Conservation (phyloP, 148 eudicot species). For the Persicaria tinctoria region DNA sequence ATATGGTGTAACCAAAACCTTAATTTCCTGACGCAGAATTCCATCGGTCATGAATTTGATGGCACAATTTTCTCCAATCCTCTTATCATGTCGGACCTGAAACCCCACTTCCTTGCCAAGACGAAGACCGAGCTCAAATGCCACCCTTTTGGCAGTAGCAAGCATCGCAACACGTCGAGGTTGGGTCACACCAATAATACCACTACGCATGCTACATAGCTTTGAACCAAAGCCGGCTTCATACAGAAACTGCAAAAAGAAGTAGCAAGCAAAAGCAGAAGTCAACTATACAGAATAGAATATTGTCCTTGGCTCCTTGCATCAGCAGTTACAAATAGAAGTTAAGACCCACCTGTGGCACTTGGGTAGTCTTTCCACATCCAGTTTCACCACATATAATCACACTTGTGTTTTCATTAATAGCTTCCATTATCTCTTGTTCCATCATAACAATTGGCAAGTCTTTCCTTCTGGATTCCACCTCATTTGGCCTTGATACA, state of each 20-base stretch:
- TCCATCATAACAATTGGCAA: slow-evolving; percentile 89
- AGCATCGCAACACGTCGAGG: slow-evolving; percentile 93
- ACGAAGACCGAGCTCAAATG: slow-evolving; percentile 69
- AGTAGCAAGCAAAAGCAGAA: neutral
- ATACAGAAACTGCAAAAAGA: slow-evolving; percentile 55
- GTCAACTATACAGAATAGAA: too few species aligned
- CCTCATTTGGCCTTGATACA: slow-evolving; percentile 69
- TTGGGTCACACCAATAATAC: slow-evolving; percentile 88
- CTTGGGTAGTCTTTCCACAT: slow-evolving; percentile 93
- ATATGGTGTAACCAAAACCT: slow-evolving; percentile 33
- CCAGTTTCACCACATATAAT: slow-evolving; percentile 89
- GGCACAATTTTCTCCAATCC: slow-evolving; percentile 54
- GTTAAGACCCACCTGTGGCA: slow-evolving; percentile 53
- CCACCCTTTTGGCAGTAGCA: slow-evolving; percentile 82
- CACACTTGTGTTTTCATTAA: slow-evolving; percentile 18
- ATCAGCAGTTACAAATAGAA: neutral
- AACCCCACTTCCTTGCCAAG: slow-evolving; percentile 88
- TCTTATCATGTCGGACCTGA: slow-evolving; percentile 82
- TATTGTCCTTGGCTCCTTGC: too few species aligned
- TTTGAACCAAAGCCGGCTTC: slow-evolving; percentile 90
- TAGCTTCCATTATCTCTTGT: slow-evolving; percentile 84
- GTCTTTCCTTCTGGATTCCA: slow-evolving; percentile 50
- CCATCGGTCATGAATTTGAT: slow-evolving; percentile 98
- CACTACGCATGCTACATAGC: slow-evolving; percentile 34
- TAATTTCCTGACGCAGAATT: slow-evolving; percentile 79